phyloP scores from a whole-genome alignment of 768 basidiomycete genomes.

The Crucibulum laeve region DNA sequence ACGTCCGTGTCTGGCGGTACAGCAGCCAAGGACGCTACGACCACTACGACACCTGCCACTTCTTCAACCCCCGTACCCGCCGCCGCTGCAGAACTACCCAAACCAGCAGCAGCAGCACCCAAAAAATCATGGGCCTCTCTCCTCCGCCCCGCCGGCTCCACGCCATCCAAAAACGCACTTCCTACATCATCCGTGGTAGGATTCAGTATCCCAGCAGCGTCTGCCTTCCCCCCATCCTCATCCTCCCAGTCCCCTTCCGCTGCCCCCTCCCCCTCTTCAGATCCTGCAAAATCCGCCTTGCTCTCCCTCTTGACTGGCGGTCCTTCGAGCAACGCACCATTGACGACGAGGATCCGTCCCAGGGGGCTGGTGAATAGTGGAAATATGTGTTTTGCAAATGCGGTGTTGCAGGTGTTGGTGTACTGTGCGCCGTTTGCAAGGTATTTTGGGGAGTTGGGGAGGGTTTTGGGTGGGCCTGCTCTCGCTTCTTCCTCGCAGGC shows the following conservation, averaged over 20 bases:
- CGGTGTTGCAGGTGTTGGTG: constrained; percentile 85
- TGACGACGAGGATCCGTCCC: constrained; percentile 41
- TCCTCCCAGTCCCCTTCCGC: too few relatives aligned
- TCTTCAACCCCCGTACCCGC: constrained; percentile 3
- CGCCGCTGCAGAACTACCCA: constrained; percentile 6
- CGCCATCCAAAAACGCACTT: constrained; percentile 36
- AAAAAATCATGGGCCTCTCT: constrained; percentile 81
- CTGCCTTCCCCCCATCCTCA: constrained; percentile 9
- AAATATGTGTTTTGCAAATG: constrained; percentile 98
- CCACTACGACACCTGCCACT: constrained; percentile 6
- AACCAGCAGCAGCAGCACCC: constrained; percentile 19
- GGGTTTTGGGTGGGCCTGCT: constrained; percentile 29
- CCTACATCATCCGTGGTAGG: constrained; percentile 72
- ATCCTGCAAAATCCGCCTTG: constrained; percentile 43
- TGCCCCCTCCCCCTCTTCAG: constrained; percentile 22
- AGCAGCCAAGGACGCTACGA: constrained; percentile 9
- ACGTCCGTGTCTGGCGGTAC: constrained; percentile 50
- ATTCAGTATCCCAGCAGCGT: constrained; percentile 62
- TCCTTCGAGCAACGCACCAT: constrained; percentile 12
- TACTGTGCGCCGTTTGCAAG: constrained; percentile 86
- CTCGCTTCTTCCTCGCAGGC: too few relatives aligned
- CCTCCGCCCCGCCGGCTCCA: constrained; percentile 39
- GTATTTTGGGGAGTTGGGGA: constrained; percentile 70
- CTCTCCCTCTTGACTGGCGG: constrained; percentile 47
- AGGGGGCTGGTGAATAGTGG: constrained; percentile 91